These are phyloP conservation scores for Parietaria judaica DNA, from an alignment of 306 rosid species.

Conservation along the genomic window DNA sequence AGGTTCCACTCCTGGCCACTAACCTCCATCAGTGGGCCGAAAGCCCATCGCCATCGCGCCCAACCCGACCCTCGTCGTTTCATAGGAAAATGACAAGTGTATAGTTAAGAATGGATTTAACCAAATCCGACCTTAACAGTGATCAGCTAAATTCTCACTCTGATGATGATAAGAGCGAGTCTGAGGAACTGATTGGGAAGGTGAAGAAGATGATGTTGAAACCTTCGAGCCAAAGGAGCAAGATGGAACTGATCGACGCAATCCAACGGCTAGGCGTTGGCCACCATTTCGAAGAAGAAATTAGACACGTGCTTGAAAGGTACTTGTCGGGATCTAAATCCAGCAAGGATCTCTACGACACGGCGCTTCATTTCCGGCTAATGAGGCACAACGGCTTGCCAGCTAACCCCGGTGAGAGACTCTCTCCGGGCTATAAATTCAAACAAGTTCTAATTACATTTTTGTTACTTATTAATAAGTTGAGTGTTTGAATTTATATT, in stretches of 20 bases:
- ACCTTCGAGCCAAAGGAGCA: slow-evolving; percentile 3
- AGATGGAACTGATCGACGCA: not conserved
- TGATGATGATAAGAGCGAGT: not conserved
- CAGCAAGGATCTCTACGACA: not conserved
- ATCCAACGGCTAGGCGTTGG: slow-evolving; percentile 11
- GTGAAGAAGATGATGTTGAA: not conserved
- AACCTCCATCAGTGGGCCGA: too few species aligned
- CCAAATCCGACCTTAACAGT: too few species aligned
- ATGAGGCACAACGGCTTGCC: slow-evolving; percentile 15
- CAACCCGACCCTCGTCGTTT: too few species aligned
- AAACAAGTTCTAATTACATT: too few species aligned
- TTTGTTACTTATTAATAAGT: too few species aligned
- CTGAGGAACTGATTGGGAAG: not conserved
- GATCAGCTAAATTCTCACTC: too few species aligned
- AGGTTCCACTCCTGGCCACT: too few species aligned
- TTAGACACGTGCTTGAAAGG: not conserved
- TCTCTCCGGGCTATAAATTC: not conserved
- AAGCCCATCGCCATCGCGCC: too few species aligned
- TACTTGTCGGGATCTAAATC: not conserved
- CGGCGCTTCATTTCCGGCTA: slow-evolving; percentile 7
- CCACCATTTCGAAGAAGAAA: slow-evolving; percentile 10
- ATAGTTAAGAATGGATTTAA: too few species aligned
- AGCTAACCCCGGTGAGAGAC: not conserved
- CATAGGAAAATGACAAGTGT: too few species aligned
- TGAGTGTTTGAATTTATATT: too few species aligned